Conservation (phyloP, 305 asterid genomes). For the Ilex paraguariensis region DNA sequence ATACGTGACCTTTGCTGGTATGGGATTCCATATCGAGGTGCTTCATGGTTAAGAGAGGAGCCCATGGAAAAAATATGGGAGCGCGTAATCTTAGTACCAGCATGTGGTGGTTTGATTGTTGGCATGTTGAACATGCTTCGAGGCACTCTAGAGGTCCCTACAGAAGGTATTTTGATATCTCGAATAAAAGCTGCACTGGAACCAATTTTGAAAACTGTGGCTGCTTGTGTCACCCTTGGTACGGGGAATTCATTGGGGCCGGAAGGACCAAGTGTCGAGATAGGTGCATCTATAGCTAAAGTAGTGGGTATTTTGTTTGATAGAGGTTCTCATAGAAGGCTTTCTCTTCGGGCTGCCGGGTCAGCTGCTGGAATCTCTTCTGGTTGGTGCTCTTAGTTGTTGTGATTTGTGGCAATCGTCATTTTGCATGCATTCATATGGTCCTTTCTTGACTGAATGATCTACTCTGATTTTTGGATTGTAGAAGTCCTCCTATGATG, state of each 20-base stretch:
- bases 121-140: slow-evolving; percentile 51
- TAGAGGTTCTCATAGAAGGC: slow-evolving; percentile 48
- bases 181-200: slow-evolving; percentile 41
- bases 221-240: slow-evolving; percentile 93
- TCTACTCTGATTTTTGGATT: no score
- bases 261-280: slow-evolving; percentile 98
- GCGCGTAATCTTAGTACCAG: slow-evolving; percentile 72
- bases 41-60: slow-evolving; percentile 82
- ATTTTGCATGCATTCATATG: no score
- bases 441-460: no score
- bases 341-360: slow-evolving; percentile 90
- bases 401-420: no score
- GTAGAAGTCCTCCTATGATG: no score
- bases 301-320: slow-evolving; percentile 63
- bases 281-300: slow-evolving; percentile 77
- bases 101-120: slow-evolving; percentile 74
- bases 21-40: slow-evolving; percentile 68
- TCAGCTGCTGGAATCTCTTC: slow-evolving; percentile 97
- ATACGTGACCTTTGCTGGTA: slow-evolving; percentile 82
- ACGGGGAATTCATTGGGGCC: slow-evolving; percentile 97
- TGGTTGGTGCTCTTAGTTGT: slow-evolving; percentile 43
- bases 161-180: slow-evolving; percentile 26
- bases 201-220: slow-evolving; percentile 68
- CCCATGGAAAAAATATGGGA: slow-evolving; percentile 52
- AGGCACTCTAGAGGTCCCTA: slow-evolving; percentile 41